Evolutionary conservation across 345 rosid genomes (phyloP), one percentile per base, ranked within the genome.

Genomic region (Dipteronia sinensis): DNA sequence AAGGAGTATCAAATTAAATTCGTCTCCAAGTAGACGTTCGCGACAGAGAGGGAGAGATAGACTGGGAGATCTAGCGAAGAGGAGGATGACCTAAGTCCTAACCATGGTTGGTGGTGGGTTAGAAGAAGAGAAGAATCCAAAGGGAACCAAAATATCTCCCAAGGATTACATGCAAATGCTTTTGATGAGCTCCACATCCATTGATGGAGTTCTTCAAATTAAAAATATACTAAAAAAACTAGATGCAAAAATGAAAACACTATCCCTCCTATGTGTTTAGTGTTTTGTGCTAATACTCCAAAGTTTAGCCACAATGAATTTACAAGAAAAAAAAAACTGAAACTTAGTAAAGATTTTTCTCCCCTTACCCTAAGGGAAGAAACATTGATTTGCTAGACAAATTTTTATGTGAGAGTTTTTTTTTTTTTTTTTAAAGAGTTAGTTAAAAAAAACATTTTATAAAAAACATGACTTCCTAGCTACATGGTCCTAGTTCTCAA

Each of bases 131-230:
- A 86, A 86, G 87, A 90, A 90, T 89, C 92, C 86, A 79, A 59
- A 82, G 90, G 94, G 91, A 91, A 89, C 84, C 93, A 82, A 94
- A 92, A 94, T 92, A 94, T 91, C 76, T 92, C 97, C 98, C 94
- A 23, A 70, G 85, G 90, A 91, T 85, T 89, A 66, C 82, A 90
- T 90, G 94, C 92, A 94, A 75, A 88, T 87, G 91, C 87, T 77
- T 65, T 74, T 74, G 64, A 59, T 73, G 87, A 90, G 81, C 92
- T 89, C 94, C 96, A 91, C 78, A 90, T 78, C 97, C 97, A 83
- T 81, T 76, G 69, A 81, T 87, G 87, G 93, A 89, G 92, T 73
- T 84, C 84, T 83, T 68, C 29, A 73, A 73, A 53, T 65, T 69
- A 82, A 72, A 67, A 61, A 79, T 42, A 51, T 27, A 51, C 49